Percentiles rank a stretch among this genome's conserved stretches.
These are phyloP conservation scores for Coemansia sp. DNA, from an alignment of 192 early-diverging fungal genomes.

Conservation along the genomic window DNA sequence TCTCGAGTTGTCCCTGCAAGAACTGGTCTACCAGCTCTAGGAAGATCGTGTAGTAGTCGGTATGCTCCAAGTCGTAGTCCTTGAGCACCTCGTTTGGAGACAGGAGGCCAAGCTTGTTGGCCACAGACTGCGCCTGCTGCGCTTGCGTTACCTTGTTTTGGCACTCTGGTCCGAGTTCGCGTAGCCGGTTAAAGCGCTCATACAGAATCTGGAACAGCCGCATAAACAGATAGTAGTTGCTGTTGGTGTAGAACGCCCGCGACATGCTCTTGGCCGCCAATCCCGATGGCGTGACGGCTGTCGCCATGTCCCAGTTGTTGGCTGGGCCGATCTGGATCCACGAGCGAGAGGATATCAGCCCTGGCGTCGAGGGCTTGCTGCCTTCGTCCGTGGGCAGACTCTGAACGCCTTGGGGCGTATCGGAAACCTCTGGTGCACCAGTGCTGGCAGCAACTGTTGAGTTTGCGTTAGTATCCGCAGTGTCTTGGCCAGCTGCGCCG, in stretches of 20 bases:
- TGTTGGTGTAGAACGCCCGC: conserved; percentile 86
- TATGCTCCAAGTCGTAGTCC: conserved; percentile 60
- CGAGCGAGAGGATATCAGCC: conserved; percentile 55
- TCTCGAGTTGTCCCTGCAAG: conserved; percentile 80
- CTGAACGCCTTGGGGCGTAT: background rate
- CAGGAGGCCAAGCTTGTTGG: conserved; percentile 46
- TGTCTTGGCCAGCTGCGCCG: background rate
- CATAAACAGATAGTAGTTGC: conserved; percentile 84
- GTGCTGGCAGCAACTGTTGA: background rate
- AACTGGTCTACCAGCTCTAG: conserved; percentile 74
- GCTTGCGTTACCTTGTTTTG: conserved; percentile 29
- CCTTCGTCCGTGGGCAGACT: conserved; percentile 10
- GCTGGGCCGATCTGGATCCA: conserved; percentile 51
- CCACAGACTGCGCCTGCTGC: conserved; percentile 44
- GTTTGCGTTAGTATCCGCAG: background rate
- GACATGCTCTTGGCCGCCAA: conserved; percentile 46
- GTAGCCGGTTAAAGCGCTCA: conserved; percentile 76
- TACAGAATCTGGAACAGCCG: conserved; percentile 88
- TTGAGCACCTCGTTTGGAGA: conserved; percentile 59
- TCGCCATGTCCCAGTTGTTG: conserved; percentile 27
- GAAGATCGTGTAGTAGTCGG: conserved; percentile 79
- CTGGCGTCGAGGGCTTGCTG: conserved; percentile 56
- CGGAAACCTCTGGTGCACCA: background rate
- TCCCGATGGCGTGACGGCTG: conserved; percentile 8
- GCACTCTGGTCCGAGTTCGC: conserved; percentile 68